A percentile compares a stretch with the other conserved stretches of the same genome.
Conservation (phyloP, 2,329 filamentous ascomycete species). For the Sclerotinia minor region DNA sequence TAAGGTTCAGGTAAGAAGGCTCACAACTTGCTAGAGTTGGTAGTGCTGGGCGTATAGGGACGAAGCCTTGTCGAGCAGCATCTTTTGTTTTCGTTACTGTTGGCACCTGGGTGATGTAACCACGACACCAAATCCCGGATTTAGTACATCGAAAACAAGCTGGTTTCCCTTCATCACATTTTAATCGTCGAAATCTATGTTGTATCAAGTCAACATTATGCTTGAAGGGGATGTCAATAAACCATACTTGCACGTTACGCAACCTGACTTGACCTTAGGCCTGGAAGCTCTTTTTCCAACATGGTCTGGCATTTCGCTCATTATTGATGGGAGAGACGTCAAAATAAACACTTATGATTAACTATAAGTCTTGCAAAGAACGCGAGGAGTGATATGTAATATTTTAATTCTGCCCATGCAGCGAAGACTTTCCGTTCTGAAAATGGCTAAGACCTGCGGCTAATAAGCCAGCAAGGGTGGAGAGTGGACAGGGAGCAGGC, state of each 20-base stretch:
- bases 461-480: conserved; percentile 1
- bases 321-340: neutral
- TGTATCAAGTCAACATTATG: neutral
- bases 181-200: conserved; percentile 37
- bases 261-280: conserved; percentile 23
- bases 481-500: neutral
- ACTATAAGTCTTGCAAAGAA: neutral
- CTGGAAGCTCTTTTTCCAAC: conserved; percentile 24
- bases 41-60: conserved; percentile 27
- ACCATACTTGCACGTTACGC: conserved; percentile 36
- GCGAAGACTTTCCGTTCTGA: neutral
- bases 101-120: conserved; percentile 32
- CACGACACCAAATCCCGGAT: conserved; percentile 38
- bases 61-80: conserved; percentile 18
- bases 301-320: conserved; percentile 20
- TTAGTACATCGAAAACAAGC: conserved; percentile 36
- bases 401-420: conserved; percentile 1
- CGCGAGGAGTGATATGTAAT: neutral
- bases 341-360: conserved; percentile 3
- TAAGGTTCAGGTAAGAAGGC: conserved; percentile 24
- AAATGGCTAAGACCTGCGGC: neutral
- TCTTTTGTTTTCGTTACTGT: conserved; percentile 22
- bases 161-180: conserved; percentile 39
- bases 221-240: neutral
- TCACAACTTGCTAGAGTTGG: conserved; percentile 26